phyloP scores from a whole-genome alignment of 208 protist species.

The Wallacemonas sp. region DNA sequence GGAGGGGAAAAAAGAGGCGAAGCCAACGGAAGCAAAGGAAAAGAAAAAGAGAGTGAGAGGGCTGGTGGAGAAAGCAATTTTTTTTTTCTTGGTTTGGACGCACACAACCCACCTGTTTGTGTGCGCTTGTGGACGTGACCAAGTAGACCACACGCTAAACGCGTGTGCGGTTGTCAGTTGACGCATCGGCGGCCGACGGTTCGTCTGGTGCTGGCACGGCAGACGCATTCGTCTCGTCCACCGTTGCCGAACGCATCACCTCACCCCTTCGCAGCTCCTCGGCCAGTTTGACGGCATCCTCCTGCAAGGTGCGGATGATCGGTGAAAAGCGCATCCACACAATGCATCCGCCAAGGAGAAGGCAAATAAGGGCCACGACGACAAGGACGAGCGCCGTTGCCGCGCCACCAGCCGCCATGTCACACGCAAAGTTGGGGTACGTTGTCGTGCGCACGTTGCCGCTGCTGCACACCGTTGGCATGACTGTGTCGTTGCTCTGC shows the following conservation, averaged over 20 bases:
- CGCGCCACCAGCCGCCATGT: constrained; percentile 8
- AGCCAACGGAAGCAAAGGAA: too few species aligned
- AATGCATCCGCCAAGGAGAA: constrained; percentile 27
- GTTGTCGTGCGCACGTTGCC: constrained; percentile 4
- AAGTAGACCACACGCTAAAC: not conserved
- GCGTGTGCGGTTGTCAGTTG: not conserved
- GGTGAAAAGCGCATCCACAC: constrained; percentile 36
- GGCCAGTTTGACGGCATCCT: constrained; percentile 23
- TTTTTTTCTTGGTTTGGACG: too few species aligned
- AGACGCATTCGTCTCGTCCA: not conserved
- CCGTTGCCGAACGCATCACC: not conserved
- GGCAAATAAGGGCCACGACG: constrained; percentile 26
- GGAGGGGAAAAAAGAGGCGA: not conserved
- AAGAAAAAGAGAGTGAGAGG: too few species aligned
- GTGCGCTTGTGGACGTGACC: too few species aligned
- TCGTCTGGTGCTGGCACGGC: not conserved
- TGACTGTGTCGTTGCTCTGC: not conserved
- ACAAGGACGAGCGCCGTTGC: constrained; percentile 24
- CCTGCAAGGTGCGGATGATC: constrained; percentile 31
- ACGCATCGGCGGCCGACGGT: not conserved
- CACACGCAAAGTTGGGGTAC: constrained; percentile 30
- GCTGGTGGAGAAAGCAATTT: too few species aligned
- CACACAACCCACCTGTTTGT: too few species aligned
- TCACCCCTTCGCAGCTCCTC: constrained; percentile 17
- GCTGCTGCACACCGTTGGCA: constrained; percentile 20